Base-by-base conservation (phyloP, 768 basidiomycete genomes). In the Solioccasus polychromus region DNA sequence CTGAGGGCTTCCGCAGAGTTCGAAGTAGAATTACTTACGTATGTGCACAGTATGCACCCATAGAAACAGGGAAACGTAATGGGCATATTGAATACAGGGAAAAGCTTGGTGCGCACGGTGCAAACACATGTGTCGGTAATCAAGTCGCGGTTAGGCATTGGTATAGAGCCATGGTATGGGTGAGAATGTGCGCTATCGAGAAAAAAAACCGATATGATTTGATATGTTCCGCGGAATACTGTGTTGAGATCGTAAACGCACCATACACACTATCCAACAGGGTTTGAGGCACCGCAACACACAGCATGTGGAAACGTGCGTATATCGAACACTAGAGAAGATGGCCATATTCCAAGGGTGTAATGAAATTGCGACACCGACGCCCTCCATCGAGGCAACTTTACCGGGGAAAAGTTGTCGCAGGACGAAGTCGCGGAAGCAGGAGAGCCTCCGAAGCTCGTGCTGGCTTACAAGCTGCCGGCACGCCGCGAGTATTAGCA, bases 201-300 rank as follows among this genome's bases (percentile, higher is more conserved):
- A 35, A 42, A 15, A 22, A 23, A 35, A 45, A 44, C 39, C n/a
- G n/a, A n/a, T n/a, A n/a, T n/a, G n/a, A n/a, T 34, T 11, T 14
- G 25, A 9, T 39, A 19, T 47, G 28, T 51, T 49, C 54, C 51
- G 53, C 57, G 53, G 59, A 46, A 59, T 29, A 47, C n/a, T 31
- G 44, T 18, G 12, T 20, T 19, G 19, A 36, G 19, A 29, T 19
- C 11, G 9, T 34, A 28, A 40, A 35, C 28, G 22, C 20, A 44
- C 36, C 39, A 35, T 30, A 39, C 18, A 29, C 47, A 43, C 40
- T 36, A 26, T 40, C 31, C 38, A 46, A 49, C 46, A 53, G 47
- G 47, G 39, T 43, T 52, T 34, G 36, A 57, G 38, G 37, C 45
- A 41, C 37, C 23, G 38, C 49, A 51, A 32, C 32, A 41, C 26